Evolutionary conservation across 1,284 basidiomycete species (phyloP), one percentile per base, ranked within the genome.

Genomic region (Heimioporus retisporus): DNA sequence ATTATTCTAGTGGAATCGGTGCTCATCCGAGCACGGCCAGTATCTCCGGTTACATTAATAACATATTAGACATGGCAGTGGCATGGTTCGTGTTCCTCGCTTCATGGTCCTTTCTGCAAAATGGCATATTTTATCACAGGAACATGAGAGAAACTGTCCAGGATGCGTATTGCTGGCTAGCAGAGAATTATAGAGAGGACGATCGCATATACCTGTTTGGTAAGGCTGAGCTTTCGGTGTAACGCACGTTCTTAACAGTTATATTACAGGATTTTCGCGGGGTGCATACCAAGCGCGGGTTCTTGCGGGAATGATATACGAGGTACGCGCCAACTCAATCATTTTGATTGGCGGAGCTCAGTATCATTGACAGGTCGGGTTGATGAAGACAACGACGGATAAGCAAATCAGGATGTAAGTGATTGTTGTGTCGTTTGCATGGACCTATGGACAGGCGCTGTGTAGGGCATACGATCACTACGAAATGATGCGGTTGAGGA

Each of bases 211-310:
- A 40, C 10, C 8, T 40, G 10, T 40, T 40, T 71, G 83, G 84
- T 83, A 54, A 0, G 50, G 25, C 25, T 8, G 2, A 6, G 25
- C 58, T 43, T 5, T 60, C 4, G 14, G 40, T 18, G 10, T 31
- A 7, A 4, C 23, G 50, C n/a, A 25, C 10, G 4, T 16, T 19
- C 40, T 18, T 35, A 6, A 60, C 51, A 4, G 21, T 44, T 3
- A 1, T 2, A 6, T 18, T 21, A 4, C 14, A 84, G 84, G 84
- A 19, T 84, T 84, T 65, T 84, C 83, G 54, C 75, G 83, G 43
- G 84, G 83, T n/a, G 83, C 84, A 25, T 85, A 83, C 68, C 83
- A 85, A 75, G 82, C 78, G 16, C 79, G 84, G 6, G 73, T 72
- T 2, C 66, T 85, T 6, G 81, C 83, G 2, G 81, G 68, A 2